These are phyloP conservation scores for Mycena chlorophos DNA, from an alignment of 768 basidiomycete species.

Conservation along the genomic window DNA sequence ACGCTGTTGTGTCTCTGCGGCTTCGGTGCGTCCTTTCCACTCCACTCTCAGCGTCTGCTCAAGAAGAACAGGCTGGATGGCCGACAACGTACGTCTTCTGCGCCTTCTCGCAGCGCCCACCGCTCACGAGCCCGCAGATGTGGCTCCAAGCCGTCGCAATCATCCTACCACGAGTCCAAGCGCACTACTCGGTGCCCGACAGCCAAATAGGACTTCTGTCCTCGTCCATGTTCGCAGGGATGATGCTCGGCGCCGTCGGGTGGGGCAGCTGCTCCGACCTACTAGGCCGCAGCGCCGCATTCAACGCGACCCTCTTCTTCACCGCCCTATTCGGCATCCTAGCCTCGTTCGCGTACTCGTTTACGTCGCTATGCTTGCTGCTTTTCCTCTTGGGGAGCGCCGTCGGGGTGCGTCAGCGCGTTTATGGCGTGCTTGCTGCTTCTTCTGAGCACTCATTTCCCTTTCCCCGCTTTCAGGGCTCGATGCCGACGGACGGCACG, in stretches of 20 bases:
- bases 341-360: conserved; percentile 72
- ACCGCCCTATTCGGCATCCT: conserved; percentile 86
- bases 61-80: conserved; percentile 95
- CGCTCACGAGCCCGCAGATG: conserved; percentile 55
- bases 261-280: conserved; percentile 95
- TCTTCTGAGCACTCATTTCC: not conserved
- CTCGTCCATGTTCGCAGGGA: conserved; percentile 90
- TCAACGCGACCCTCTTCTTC: conserved; percentile 90
- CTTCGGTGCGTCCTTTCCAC: conserved; percentile 61
- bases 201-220: conserved; percentile 79
- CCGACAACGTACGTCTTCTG: conserved; percentile 72
- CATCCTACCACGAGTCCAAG: conserved; percentile 93
- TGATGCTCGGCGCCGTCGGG: conserved; percentile 92
- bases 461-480: conserved; percentile 52
- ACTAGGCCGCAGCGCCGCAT: conserved; percentile 84
- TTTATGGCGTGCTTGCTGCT: conserved; percentile 4
- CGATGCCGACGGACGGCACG: conserved; percentile 97
- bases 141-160: conserved; percentile 92
- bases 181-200: conserved; percentile 80
- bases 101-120: conserved; percentile 6
- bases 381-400: conserved; percentile 90
- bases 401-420: conserved; percentile 71
- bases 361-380: conserved; percentile 65
- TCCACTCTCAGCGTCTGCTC: no score
- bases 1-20: conserved; percentile 80